Conservation (phyloP, 441 rosid genomes). For the Erodium moschatum region DNA sequence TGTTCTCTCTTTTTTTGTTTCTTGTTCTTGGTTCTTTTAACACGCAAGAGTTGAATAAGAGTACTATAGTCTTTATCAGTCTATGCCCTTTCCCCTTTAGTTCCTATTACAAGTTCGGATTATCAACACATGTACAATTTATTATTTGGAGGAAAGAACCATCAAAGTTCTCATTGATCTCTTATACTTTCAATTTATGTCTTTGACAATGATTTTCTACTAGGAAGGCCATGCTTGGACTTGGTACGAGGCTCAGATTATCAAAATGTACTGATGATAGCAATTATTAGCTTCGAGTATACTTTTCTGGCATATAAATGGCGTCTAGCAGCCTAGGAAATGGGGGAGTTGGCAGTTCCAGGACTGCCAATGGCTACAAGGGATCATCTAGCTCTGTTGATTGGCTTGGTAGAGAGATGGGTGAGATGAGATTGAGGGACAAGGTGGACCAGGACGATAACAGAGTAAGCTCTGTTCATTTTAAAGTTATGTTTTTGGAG, state of each 20-base stretch:
- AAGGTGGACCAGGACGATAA: conserved; percentile 69
- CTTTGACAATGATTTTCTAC: not conserved
- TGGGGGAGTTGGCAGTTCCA: conserved; percentile 91
- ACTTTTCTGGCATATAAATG: conserved; percentile 33
- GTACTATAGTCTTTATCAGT: not conserved
- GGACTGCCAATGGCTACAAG: conserved; percentile 70
- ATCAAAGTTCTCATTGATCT: not conserved
- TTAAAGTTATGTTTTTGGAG: not conserved
- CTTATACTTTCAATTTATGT: not conserved
- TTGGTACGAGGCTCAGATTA: conserved; percentile 29
- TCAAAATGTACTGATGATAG: conserved; percentile 25
- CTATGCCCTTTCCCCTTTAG: not conserved
- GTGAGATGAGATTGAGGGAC: conserved; percentile 78
- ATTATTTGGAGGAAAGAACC: not conserved
- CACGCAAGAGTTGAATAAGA: not conserved
- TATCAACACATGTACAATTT: not conserved
- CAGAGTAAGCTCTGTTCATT: conserved; percentile 40
- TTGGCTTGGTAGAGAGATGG: conserved; percentile 92
- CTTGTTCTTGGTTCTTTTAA: not conserved
- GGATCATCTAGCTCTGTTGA: conserved; percentile 86
- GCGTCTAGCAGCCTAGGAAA: conserved; percentile 79
- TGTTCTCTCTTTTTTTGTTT: not conserved
- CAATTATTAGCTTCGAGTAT: conserved; percentile 31
- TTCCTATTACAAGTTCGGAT: not conserved
- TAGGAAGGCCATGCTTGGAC: conserved; percentile 37